A percentile compares a stretch with the other conserved stretches of the same genome.
Conservation (phyloP, 352 stramenopile species). For the Phytopythium boreale region DNA sequence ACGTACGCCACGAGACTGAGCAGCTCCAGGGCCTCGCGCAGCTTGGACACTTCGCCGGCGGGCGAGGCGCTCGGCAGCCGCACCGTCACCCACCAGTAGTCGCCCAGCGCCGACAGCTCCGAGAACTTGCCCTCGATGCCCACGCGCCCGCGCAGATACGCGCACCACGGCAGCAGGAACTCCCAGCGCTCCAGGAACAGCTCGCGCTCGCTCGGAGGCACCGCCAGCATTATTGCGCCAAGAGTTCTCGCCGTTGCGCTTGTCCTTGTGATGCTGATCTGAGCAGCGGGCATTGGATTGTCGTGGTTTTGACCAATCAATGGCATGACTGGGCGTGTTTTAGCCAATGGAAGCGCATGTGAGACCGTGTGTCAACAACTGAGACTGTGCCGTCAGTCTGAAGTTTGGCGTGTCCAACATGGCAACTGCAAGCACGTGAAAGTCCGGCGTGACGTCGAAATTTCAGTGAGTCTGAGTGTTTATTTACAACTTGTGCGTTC, state of each 20-base stretch:
- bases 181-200: constrained; percentile 11
- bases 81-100: constrained; percentile 23
- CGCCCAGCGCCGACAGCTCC: constrained; percentile 21
- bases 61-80: constrained; percentile 15
- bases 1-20: constrained; percentile 27
- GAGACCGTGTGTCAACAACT: neutral
- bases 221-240: constrained; percentile 10
- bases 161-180: constrained; percentile 29
- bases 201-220: constrained; percentile 5
- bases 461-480: neutral
- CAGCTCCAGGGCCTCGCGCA: constrained; percentile 35
- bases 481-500: constrained; percentile 5
- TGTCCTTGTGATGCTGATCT: no score
- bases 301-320: neutral
- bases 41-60: constrained; percentile 5
- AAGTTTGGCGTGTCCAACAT: neutral
- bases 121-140: constrained; percentile 15
- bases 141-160: constrained; percentile 15
- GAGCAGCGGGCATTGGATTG: no score
- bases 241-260: neutral
- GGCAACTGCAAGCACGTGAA: neutral
- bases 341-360: neutral
- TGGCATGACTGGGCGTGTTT: neutral
- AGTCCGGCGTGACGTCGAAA: neutral
- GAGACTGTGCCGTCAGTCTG: neutral